These are phyloP conservation scores for Colletotrichum costaricense DNA, from an alignment of 2,329 filamentous ascomycete genomes.

Conservation along the genomic window DNA sequence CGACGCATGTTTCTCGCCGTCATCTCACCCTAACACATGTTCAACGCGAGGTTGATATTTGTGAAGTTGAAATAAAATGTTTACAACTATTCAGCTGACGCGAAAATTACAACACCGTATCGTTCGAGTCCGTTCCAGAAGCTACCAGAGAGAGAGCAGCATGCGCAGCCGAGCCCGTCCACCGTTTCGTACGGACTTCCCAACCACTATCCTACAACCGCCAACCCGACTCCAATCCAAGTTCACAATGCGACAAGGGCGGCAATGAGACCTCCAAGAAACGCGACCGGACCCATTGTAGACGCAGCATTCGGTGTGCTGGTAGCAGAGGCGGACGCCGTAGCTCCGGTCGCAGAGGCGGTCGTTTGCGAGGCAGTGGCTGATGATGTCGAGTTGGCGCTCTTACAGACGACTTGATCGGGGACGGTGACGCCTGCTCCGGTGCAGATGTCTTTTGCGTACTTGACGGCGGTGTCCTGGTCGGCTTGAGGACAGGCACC, in stretches of 20 bases:
- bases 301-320: conserved; percentile 25
- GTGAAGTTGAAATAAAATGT: not conserved
- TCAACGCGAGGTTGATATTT: not conserved
- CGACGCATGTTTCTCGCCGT: too few relatives aligned
- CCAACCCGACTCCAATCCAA: too few relatives aligned
- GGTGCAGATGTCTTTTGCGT: conserved; percentile 52
- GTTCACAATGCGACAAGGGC: conserved; percentile 23
- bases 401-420: conserved; percentile 49
- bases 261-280: conserved; percentile 32
- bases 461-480: conserved; percentile 48
- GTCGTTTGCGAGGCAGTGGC: conserved; percentile 2
- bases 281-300: conserved; percentile 24
- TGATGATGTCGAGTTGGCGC: conserved; percentile 16
- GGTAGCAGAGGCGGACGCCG: conserved; percentile 12
- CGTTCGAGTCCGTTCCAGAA: not conserved
- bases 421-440: conserved; percentile 49
- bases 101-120: not conserved
- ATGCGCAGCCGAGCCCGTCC: not conserved
- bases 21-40: not conserved
- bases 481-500: conserved; percentile 46
- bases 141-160: not conserved
- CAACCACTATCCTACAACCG: not conserved
- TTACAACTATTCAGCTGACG: not conserved
- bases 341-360: not conserved
- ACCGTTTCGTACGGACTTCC: not conserved